A percentile compares a stretch with the other conserved stretches of the same genome.
Conservation (phyloP, 2,329 filamentous ascomycete species). For the Nemania abortiva region DNA sequence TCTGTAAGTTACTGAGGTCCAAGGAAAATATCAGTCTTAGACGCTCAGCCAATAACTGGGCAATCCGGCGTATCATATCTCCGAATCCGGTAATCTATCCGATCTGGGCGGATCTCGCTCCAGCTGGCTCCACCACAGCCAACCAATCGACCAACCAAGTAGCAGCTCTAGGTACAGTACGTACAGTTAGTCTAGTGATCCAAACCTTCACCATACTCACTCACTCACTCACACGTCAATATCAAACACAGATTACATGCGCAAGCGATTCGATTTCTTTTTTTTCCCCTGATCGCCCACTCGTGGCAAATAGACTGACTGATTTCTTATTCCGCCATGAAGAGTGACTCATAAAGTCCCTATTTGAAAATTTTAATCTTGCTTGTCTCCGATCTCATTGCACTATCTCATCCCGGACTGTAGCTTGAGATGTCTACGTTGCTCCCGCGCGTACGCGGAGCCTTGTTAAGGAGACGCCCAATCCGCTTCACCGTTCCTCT, state of each 20-base stretch:
- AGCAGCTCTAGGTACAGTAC: too few relatives aligned
- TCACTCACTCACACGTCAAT: not conserved
- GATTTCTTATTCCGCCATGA: not conserved
- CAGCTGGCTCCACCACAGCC: not conserved
- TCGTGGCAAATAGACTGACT: not conserved
- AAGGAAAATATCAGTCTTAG: too few relatives aligned
- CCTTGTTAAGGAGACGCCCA: slow-evolving; percentile 35
- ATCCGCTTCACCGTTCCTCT: slow-evolving; percentile 15
- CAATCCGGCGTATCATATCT: slow-evolving; percentile 23
- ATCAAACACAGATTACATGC: slow-evolving; percentile 7
- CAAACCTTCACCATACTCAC: slow-evolving; percentile 18
- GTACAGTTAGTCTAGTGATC: slow-evolving; percentile 6
- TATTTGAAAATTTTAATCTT: slow-evolving; percentile 1
- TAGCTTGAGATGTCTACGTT: slow-evolving; percentile 43
- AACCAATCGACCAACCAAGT: not conserved
- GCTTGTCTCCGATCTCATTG: not conserved
- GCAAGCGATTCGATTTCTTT: not conserved
- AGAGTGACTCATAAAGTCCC: slow-evolving; percentile 2
- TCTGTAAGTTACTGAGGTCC: not conserved
- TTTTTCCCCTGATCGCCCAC: not conserved
- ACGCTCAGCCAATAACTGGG: not conserved
- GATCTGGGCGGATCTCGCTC: not conserved
- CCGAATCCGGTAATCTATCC: slow-evolving; percentile 9
- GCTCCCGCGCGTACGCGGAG: slow-evolving; percentile 43
- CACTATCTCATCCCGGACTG: not conserved